A percentile compares a stretch with the other conserved stretches of the same genome.
These are phyloP conservation scores for Stenocarpella maydis DNA, from an alignment of 2,329 filamentous ascomycete species.

Conservation along the genomic window DNA sequence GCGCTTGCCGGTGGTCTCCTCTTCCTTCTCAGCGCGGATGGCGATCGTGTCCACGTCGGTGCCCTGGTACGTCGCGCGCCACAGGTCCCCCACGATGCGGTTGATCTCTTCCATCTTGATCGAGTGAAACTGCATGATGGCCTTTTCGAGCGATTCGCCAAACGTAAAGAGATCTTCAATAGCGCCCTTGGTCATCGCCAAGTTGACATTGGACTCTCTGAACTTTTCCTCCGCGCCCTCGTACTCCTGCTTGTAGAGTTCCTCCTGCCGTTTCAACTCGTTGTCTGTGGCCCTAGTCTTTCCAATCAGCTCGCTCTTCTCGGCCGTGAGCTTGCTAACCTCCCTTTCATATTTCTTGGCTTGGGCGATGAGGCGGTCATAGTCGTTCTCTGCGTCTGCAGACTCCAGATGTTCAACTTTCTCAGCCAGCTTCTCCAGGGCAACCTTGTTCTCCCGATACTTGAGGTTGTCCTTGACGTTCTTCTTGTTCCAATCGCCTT, in stretches of 20 bases:
- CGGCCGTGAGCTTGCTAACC: conserved; percentile 74
- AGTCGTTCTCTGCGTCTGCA: conserved; percentile 84
- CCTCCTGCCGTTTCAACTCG: conserved; percentile 74
- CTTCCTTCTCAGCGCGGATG: conserved; percentile 91
- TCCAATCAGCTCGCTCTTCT: conserved; percentile 78
- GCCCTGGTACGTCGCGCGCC: conserved; percentile 95
- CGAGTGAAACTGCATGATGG: conserved; percentile 95
- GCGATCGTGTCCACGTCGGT: conserved; percentile 97
- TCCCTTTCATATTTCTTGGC: conserved; percentile 72
- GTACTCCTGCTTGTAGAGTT: conserved; percentile 88
- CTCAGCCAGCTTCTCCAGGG: conserved; percentile 70
- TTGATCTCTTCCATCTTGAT: conserved; percentile 99
- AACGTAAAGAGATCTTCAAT: conserved; percentile 91
- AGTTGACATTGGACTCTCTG: conserved; percentile 86
- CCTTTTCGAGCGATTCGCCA: conserved; percentile 85
- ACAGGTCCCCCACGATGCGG: conserved; percentile 92
- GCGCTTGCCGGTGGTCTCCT: conserved; percentile 63
- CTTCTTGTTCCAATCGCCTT: conserved; percentile 83
- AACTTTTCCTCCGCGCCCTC: conserved; percentile 82
- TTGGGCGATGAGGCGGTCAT: conserved; percentile 76
- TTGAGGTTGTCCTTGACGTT: conserved; percentile 89
- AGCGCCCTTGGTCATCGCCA: conserved; percentile 90
- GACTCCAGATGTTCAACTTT: conserved; percentile 80
- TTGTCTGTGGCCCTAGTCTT: conserved; percentile 85
- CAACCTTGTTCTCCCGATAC: conserved; percentile 78